phyloP scores from a whole-genome alignment of 106 monocot genomes.

The Dioscorea alata region DNA sequence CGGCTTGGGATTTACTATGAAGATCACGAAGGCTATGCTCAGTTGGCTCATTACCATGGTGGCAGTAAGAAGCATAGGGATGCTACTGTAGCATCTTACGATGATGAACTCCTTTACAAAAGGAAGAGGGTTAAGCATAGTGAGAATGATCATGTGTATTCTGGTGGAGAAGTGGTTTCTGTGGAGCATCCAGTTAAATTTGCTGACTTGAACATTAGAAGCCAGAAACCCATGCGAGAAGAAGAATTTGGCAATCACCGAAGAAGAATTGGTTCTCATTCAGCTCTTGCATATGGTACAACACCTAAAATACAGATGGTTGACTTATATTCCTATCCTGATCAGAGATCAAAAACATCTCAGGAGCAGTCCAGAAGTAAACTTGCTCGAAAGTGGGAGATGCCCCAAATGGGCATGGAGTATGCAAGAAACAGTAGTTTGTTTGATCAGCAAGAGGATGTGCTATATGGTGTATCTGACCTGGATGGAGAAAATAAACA shows the following conservation, averaged over 20 bases:
- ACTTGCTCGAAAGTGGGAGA: constrained; percentile 9
- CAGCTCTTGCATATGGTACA: background rate
- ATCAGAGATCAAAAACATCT: constrained; percentile 16
- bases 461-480: constrained; percentile 77
- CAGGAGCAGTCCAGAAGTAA: constrained; percentile 26
- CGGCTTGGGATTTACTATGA: constrained; percentile 4
- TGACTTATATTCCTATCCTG: constrained; percentile 3
- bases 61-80: constrained; percentile 18
- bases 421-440: constrained; percentile 3
- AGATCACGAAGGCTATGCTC: constrained; percentile 5
- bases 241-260: background rate
- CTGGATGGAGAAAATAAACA: constrained; percentile 27
- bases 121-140: constrained; percentile 22
- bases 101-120: constrained; percentile 17
- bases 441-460: constrained; percentile 44
- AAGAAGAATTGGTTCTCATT: constrained; percentile 8
- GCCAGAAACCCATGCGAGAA: constrained; percentile 30
- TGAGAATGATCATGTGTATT: constrained; percentile 20
- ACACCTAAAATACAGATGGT: background rate
- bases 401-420: constrained; percentile 10
- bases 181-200: constrained; percentile 6
- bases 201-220: constrained; percentile 22
- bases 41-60: constrained; percentile 1
- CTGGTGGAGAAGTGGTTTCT: constrained; percentile 4
- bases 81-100: constrained; percentile 44